Conservation (phyloP, 2,329 filamentous ascomycete genomes). For the Fusarium cyanostomum region DNA sequence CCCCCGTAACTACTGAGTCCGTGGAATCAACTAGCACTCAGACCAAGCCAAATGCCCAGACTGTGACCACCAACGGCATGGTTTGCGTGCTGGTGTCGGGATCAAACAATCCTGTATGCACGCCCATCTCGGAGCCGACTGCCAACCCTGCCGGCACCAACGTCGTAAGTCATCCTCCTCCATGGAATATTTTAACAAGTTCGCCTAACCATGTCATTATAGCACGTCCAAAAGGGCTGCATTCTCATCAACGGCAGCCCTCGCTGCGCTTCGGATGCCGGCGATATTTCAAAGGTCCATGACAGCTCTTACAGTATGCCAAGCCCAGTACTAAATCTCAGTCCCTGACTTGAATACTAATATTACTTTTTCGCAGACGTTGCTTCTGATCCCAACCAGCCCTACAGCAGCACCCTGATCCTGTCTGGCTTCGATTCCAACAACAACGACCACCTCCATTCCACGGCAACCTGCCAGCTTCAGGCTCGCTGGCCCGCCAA, state of each 20-base stretch:
- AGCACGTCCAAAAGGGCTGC: conserved; percentile 21
- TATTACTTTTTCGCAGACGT: conserved; percentile 1
- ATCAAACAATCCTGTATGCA: conserved; percentile 9
- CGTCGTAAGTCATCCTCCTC: neutral
- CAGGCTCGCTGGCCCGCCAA: conserved; percentile 18
- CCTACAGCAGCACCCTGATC: conserved; percentile 11
- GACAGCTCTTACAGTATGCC: conserved; percentile 19
- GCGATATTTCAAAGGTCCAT: conserved; percentile 4
- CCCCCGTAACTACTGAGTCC: neutral
- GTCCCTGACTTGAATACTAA: neutral
- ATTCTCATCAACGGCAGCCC: conserved; percentile 13
- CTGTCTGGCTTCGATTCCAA: conserved; percentile 16
- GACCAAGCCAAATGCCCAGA: neutral
- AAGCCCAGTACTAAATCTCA: no score
- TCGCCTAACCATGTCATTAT: neutral
- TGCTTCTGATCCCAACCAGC: conserved; percentile 8
- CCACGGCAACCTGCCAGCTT: conserved; percentile 12
- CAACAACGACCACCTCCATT: conserved; percentile 1
- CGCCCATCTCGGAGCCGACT: neutral
- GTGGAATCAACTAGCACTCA: neutral
- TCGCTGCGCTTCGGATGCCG: conserved; percentile 11
- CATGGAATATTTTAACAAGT: no score
- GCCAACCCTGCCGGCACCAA: conserved; percentile 23
- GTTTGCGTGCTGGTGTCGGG: conserved; percentile 5
- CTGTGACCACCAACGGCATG: conserved; percentile 4